phyloP scores from a whole-genome alignment of 2,329 filamentous ascomycete genomes.

The Fusarium praegraminearum region DNA sequence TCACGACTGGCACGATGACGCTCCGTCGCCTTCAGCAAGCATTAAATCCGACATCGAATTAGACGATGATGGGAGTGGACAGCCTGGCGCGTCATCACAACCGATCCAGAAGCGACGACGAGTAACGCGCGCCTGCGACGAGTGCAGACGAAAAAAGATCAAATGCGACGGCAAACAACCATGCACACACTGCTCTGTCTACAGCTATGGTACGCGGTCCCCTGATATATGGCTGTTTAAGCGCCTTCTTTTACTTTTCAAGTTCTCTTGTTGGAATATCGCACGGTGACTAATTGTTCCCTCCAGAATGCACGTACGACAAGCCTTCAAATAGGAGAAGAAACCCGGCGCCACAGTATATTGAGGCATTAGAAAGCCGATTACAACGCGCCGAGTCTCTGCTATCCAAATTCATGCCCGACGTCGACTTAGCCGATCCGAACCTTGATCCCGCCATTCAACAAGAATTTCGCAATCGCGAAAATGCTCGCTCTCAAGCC shows the following conservation, averaged over 20 bases:
- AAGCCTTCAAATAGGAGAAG: slow-evolving; percentile 92
- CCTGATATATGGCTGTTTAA: slow-evolving; percentile 8
- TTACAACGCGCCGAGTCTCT: slow-evolving; percentile 86
- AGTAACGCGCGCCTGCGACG: slow-evolving; percentile 84
- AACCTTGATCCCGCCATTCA: slow-evolving; percentile 82
- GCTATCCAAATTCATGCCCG: slow-evolving; percentile 82
- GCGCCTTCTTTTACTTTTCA: slow-evolving; percentile 1
- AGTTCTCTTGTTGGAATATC: slow-evolving; percentile 1
- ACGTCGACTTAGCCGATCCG: slow-evolving; percentile 86
- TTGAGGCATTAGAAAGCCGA: slow-evolving; percentile 86
- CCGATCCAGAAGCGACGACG: slow-evolving; percentile 81
- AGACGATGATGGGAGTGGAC: slow-evolving; percentile 53
- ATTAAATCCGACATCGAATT: slow-evolving; percentile 58
- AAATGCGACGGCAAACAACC: slow-evolving; percentile 90
- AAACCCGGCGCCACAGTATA: slow-evolving; percentile 92
- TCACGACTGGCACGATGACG: slow-evolving; percentile 54
- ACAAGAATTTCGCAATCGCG: slow-evolving; percentile 72
- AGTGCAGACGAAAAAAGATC: slow-evolving; percentile 87
- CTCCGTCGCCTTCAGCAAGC: slow-evolving; percentile 58
- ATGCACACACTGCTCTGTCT: slow-evolving; percentile 96
- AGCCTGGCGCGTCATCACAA: slow-evolving; percentile 56
- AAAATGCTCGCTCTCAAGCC: slow-evolving; percentile 62
- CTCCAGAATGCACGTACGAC: slow-evolving; percentile 89
- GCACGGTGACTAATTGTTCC: slow-evolving; percentile 33
- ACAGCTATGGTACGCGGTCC: slow-evolving; percentile 86